Base-by-base conservation (phyloP, 805 yeast species). In the Spathaspora hagerdaliae region DNA sequence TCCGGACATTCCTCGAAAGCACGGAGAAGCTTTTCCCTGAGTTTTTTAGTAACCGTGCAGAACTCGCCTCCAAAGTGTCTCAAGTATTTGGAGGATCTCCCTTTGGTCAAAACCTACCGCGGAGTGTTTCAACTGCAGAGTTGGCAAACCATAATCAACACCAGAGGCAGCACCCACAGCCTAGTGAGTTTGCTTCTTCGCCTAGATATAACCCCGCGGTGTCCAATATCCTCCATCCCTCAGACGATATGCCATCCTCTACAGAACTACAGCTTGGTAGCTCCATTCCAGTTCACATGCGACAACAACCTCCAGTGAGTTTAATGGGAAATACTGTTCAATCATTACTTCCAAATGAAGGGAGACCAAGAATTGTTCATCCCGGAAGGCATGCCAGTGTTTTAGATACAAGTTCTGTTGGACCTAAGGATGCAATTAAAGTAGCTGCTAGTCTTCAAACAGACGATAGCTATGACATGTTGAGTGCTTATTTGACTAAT, bases 161-260 rank as follows among this genome's bases (percentile, higher is more conserved):
- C 24, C 24, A 19, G 24, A 19, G 5, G 39, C 37, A 33, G 31
- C 24, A 32, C 31, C 36, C 19, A 6, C 7, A 33, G 27, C 27
- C 12, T 29, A 29, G 6, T 29, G 32, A 29, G 5, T 29, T 29
- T 29, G 37, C 44, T 8, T 33, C 33, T 24, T 52, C 59, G 1
- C 59, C 62, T 24, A 56, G 58, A 27, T 53, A 47, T 37, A 58
- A 56, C 44, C 59, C 64, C 6, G 46, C 63, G 2, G 50, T 60
- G 32, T 56, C 61, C 3, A 60, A 58, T 43, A 44, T 61, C 32
- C 45, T 60, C 39, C 55, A 59, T 39, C 56, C 32, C 55, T 7
- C 32, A 11, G 27, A 7, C 38, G 53, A 44, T 27, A 33, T n/a
- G 14, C 39, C 39, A 24, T 13, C 24, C 5, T 19, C 24, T 19